phyloP scores from a whole-genome alignment of 1,284 basidiomycete species.

The Porodaedalea pini region DNA sequence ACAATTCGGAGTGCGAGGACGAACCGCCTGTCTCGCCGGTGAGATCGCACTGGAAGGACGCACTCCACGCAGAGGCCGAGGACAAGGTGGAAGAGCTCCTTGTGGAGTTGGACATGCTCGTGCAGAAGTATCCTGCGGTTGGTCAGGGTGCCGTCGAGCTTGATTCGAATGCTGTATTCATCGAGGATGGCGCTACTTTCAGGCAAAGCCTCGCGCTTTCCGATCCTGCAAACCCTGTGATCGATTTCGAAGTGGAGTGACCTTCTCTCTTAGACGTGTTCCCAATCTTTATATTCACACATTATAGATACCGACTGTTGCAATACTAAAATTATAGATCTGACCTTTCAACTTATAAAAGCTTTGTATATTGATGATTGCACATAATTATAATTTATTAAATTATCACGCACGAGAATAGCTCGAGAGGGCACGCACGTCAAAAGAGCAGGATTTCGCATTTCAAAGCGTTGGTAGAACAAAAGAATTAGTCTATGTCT shows the following conservation, averaged over 20 bases:
- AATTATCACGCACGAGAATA: no score
- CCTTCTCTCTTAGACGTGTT: background rate
- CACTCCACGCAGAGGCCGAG: constrained; percentile 38
- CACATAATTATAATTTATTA: no score
- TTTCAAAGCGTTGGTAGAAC: no score
- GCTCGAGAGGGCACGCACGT: no score
- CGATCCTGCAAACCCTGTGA: constrained; percentile 50
- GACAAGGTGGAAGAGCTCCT: constrained; percentile 48
- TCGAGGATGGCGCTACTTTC: constrained; percentile 71
- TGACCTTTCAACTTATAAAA: no score
- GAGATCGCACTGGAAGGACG: constrained; percentile 52
- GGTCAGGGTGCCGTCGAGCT: constrained; percentile 48
- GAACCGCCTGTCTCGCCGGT: constrained; percentile 49
- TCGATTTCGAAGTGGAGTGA: constrained; percentile 58
- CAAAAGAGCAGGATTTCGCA: no score
- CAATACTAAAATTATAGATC: no score
- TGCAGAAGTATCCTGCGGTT: constrained; percentile 48
- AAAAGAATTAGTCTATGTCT: no score
- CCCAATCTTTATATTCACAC: no score
- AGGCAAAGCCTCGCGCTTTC: constrained; percentile 56
- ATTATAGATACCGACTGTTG: no score
- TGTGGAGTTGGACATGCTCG: constrained; percentile 48
- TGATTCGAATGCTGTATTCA: constrained; percentile 51
- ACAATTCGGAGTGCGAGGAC: constrained; percentile 41
- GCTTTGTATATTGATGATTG: no score